Evolutionary conservation across 2,329 filamentous ascomycete genomes (phyloP).

Genomic region (Xylaria sp.): DNA sequence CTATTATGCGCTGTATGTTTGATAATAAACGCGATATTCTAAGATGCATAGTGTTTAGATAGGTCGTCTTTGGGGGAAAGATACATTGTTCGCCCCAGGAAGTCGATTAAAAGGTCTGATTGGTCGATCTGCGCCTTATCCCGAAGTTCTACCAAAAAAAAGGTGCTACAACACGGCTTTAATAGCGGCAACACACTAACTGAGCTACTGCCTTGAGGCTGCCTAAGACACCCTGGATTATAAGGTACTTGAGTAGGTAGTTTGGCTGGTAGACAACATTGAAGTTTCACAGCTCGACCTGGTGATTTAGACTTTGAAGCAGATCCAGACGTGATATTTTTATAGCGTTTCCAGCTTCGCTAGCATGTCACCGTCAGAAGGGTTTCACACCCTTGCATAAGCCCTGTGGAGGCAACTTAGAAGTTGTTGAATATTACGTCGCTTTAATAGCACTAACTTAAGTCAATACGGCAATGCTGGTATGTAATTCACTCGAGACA

Average conservation of each 20-base stretch:
- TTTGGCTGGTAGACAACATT: too few species aligned
- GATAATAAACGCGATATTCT: conserved; percentile 4
- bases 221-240: too few species aligned
- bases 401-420: too few species aligned
- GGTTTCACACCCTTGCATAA: neutral
- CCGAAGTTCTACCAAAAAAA: conserved; percentile 40
- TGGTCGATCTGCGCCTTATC: conserved; percentile 20
- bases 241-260: too few species aligned
- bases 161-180: neutral
- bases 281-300: too few species aligned
- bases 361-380: neutral
- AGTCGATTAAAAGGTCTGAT: conserved; percentile 20
- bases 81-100: conserved; percentile 19
- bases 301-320: too few species aligned
- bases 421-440: neutral
- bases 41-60: conserved; percentile 1
- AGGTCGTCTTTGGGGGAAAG: conserved; percentile 11
- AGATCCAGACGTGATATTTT: too few species aligned
- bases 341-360: neutral
- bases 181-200: neutral
- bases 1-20: conserved; percentile 10
- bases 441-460: neutral
- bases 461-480: neutral
- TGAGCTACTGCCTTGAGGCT: too few species aligned
- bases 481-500: conserved; percentile 21